Base-by-base conservation (phyloP, 2,329 filamentous ascomycete species). In the Verticillium zaregamsianum region DNA sequence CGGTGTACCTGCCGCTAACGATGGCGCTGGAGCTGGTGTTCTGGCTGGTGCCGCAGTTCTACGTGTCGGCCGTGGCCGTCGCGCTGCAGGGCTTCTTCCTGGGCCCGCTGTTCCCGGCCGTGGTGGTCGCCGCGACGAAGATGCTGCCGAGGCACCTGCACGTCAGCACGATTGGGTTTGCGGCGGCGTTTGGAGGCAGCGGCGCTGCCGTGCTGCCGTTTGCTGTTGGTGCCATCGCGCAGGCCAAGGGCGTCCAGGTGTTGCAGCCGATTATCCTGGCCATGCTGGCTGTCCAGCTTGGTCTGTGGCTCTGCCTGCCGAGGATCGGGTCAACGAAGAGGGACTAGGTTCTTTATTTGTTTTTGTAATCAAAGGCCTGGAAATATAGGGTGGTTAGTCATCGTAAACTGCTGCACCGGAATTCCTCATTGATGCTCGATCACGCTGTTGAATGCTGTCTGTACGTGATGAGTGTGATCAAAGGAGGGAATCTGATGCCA, bases 41-140 rank as follows among this genome's bases (percentile, higher is more conserved):
- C 77, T 95, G 91, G 91, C 86, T 93, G 2, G 88, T 95, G 0
- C 91, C 91, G 0, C 83, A 89, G 59, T 92, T 93, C 71, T 85
- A 90, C 68, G 88, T 91, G 6, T 91, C 89, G 0, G 88, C 90
- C 0, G 81, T 93, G 2, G 86, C 89, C 5, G 87, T 92, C 12
- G 79, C 86, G 0, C 72, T 94, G 0, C 84, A 92, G 64, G 91
- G 91, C 0, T 92, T 94, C 79, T 92, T 93, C 70, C 80, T 95
- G 0, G 91, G 91, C 0, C 91, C 91, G 0, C 73, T 94, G 20
- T 94, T 93, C 73, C 90, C 91, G 0, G 88, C 87, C 3, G 89
- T 83, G 0, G 81, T 94, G 1, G 85, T 92, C 0, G 86, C 86
- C 3, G 85, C 88, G 32, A 91, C 89, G 0, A 91, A 90, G 68